Evolutionary conservation across 2,329 filamentous ascomycete species (phyloP), one percentile per base, ranked within the genome.

Genomic region (Metarhizium robertsii): DNA sequence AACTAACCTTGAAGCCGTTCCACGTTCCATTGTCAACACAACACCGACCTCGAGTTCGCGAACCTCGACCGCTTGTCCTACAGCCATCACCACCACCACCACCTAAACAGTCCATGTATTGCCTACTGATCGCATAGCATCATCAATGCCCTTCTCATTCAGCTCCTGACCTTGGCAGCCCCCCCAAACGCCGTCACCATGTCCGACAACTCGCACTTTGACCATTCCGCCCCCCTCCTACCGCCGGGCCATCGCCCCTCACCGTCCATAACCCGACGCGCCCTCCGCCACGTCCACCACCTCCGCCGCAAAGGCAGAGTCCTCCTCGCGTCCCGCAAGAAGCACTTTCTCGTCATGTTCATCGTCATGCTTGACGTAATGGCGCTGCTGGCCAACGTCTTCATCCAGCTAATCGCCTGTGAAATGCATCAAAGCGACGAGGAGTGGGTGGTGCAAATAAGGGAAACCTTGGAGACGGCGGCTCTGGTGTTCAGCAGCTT

Each of bases 401-500:
- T 79, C 57, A 69, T 79, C 55, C 70, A 74, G 30, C 68, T 79
- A 16, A 71, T 78, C 55, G 72, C 75, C 16, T 79, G 77, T 65
- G 75, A 79, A 60, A 69, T 71, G 60, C 67, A 71, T 49, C 64
- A 67, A 42, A 58, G 67, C 36, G 61, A 72, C 51, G 70, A 73
- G 61, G 59, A 65, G 0, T 79, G 77, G 75, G 74, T 77, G 6
- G 58, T 61, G 8, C 57, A 61, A 1, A 64, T 73, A 38, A 66
- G 67, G 16, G 59, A 65, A n/a, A 61, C 65, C 0, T 69, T 88
- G 45, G 76, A 76, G 13, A 70, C 75, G 2, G 68, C 79, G 38
- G 79, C 81, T 6, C 67, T 87, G 48, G 71, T 80, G 2, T 83
- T 88, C 64, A 85, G 81, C 55, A 80, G 76, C 60, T 63, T 87